These are phyloP conservation scores for Paecilomyces niveus DNA, from an alignment of 2,329 filamentous ascomycete genomes.

Conservation along the genomic window DNA sequence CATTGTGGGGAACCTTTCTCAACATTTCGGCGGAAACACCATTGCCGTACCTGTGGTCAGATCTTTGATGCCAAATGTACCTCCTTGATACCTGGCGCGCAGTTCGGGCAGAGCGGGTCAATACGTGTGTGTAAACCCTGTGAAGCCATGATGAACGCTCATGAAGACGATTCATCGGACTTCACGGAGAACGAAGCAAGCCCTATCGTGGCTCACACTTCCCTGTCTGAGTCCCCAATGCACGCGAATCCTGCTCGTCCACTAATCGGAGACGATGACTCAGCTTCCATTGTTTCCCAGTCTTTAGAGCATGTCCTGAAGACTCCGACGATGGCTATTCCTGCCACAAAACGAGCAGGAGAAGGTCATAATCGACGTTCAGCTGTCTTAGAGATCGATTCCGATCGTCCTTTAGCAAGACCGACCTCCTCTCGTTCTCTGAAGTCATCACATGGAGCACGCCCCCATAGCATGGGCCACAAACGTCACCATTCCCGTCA, in stretches of 20 bases:
- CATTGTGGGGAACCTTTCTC: slow-evolving; percentile 84
- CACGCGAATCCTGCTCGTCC: slow-evolving; percentile 35
- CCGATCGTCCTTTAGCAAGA: slow-evolving; percentile 67
- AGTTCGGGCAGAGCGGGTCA: slow-evolving; percentile 78
- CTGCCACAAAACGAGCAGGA: slow-evolving; percentile 57
- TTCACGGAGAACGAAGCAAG: slow-evolving; percentile 67
- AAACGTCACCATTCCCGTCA: slow-evolving; percentile 83
- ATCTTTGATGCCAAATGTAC: slow-evolving; percentile 98
- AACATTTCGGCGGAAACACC: slow-evolving; percentile 91
- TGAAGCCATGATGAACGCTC: slow-evolving; percentile 80
- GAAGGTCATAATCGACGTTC: slow-evolving; percentile 79
- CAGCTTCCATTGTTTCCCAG: slow-evolving; percentile 40
- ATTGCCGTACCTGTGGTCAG: slow-evolving; percentile 91
- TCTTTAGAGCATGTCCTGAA: slow-evolving; percentile 40
- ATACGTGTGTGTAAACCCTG: slow-evolving; percentile 90
- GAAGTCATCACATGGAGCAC: slow-evolving; percentile 60
- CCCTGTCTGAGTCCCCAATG: slow-evolving; percentile 52
- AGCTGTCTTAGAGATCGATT: slow-evolving; percentile 82
- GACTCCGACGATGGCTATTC: slow-evolving; percentile 58
- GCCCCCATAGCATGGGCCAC: slow-evolving; percentile 74
- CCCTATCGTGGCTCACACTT: slow-evolving; percentile 57
- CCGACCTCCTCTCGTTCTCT: slow-evolving; percentile 90
- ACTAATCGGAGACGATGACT: slow-evolving; percentile 41
- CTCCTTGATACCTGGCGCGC: slow-evolving; percentile 75
- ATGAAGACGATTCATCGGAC: slow-evolving; percentile 86